Evolutionary conservation across 805 yeast genomes (phyloP).

Genomic region (Candida pseudofarinosa): DNA sequence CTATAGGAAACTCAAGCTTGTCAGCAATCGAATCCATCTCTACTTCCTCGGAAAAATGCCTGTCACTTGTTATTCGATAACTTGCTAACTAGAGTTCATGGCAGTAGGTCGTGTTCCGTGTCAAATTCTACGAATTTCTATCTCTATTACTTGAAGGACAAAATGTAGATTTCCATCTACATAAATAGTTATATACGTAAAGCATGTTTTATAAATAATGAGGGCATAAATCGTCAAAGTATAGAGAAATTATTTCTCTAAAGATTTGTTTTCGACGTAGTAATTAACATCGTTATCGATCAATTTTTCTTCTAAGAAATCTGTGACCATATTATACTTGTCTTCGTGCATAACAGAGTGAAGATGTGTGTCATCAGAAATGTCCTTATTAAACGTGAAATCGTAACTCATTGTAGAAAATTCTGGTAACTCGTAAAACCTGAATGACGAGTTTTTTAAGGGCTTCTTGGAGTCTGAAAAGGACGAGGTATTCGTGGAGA

Average conservation of each 20-base stretch:
- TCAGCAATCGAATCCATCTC: conserved; percentile 2
- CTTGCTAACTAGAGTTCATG: not conserved
- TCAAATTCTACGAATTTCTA: not conserved
- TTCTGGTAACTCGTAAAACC: conserved; percentile 32
- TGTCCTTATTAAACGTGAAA: conserved; percentile 18
- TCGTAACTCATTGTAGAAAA: conserved; percentile 16
- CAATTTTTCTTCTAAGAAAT: conserved; percentile 37
- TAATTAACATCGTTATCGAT: conserved; percentile 35
- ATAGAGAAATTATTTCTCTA: conserved; percentile 1
- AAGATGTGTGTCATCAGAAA: conserved; percentile 16
- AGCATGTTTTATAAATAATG: not conserved
- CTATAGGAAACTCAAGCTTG: conserved; percentile 37
- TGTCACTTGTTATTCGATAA: not conserved
- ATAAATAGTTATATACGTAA: not conserved
- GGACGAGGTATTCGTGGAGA: conserved; percentile 32
- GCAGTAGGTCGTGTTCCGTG: not conserved
- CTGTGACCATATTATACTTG: conserved; percentile 37
- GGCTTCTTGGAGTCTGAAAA: conserved; percentile 10
- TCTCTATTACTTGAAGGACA: not conserved
- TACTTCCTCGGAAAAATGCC: not conserved
- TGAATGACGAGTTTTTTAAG: conserved; percentile 3
- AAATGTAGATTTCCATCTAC: not conserved
- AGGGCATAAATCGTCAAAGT: not conserved
- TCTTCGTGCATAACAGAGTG: conserved; percentile 26
- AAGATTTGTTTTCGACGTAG: conserved; percentile 15